A percentile compares a stretch with the other conserved stretches of the same genome.
Conservation (phyloP, 192 early-diverging fungal species). For the Umbelopsis ramanniana region DNA sequence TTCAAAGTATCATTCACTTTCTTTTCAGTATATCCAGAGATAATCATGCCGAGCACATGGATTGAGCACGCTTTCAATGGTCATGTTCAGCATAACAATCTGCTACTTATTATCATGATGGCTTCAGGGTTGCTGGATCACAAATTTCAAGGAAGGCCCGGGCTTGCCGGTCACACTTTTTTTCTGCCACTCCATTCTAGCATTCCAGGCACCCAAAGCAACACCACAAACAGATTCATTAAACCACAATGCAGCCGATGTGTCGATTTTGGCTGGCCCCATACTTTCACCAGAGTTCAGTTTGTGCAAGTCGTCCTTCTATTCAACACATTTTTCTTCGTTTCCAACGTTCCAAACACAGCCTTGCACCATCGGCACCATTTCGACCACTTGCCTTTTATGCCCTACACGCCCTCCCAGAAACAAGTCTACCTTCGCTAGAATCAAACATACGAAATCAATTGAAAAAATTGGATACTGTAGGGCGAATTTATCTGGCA, state of each 20-base stretch:
- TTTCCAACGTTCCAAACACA: not conserved
- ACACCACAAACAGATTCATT: not conserved
- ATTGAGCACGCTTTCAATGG: too few relatives aligned
- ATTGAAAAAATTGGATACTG: slow-evolving; percentile 45
- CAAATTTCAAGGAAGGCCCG: too few relatives aligned
- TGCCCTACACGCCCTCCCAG: slow-evolving; percentile 22
- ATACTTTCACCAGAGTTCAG: not conserved
- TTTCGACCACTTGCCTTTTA: slow-evolving; percentile 39
- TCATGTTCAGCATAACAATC: too few relatives aligned
- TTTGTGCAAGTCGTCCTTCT: not conserved
- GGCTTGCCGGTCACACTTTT: too few relatives aligned
- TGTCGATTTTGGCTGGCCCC: slow-evolving; percentile 12
- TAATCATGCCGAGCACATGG: too few relatives aligned
- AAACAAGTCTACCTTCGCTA: slow-evolving; percentile 3
- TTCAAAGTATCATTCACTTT: too few relatives aligned
- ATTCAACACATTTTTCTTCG: not conserved
- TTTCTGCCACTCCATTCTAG: not conserved
- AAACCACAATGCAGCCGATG: not conserved
- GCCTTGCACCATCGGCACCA: not conserved
- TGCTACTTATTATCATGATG: too few relatives aligned
- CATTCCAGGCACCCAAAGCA: not conserved
- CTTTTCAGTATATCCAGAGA: too few relatives aligned
- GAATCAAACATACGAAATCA: slow-evolving; percentile 12
- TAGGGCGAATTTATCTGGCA: slow-evolving; percentile 75
- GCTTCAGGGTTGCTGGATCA: too few relatives aligned